Base-by-base conservation (phyloP, 176 grass and related monocot genomes). In the Aegilops bicornis region DNA sequence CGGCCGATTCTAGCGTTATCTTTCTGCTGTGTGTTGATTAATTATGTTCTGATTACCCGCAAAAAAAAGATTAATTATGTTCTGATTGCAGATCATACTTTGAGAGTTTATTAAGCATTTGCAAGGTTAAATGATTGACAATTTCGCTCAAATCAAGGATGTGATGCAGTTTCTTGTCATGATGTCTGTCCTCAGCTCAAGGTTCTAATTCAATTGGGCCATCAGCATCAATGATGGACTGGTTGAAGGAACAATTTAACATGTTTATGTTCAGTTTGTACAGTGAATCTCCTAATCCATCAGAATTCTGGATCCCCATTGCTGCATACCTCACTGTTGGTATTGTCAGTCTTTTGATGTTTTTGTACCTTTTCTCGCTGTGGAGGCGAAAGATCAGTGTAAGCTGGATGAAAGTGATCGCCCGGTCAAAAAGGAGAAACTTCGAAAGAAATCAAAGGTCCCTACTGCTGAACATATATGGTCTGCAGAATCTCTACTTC, bases 321-420 rank as follows among this genome's bases (percentile, higher is more conserved):
- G 59, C 65, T 64, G 76, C 64, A 71, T 94, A 42, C 35, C 71
- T 91, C 58, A 43, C 80, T 52, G 50, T 86, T 78, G 80, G 42
- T 32, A 30, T 84, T 24, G 40, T 91, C 59, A 80, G 86, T 35
- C 54, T 91, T 77, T 86, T 88, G 80, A 78, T 84, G 76, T 72
- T 94, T 52, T 65, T 88, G 54, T 87, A 94, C 42, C 42, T 89
- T 50, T 77, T 94, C 12, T 91, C 83, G 45, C 5, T 89, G 42
- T 94, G 92, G 89, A 75, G 76, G 45, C 80, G 60, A 61, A 94
- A 84, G 32, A 89, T 89, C 67, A 94, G 92, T 80, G 85, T 91
- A 70, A 91, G 85, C 82, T 94, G 87, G 85, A 94, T 94, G 92
- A 94, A 94, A 79, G 90, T 97, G 69, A 89, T 86, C 24, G 94